phyloP scores from a whole-genome alignment of 352 stramenopile species.

The Phytopythium cucurbitacearum region DNA sequence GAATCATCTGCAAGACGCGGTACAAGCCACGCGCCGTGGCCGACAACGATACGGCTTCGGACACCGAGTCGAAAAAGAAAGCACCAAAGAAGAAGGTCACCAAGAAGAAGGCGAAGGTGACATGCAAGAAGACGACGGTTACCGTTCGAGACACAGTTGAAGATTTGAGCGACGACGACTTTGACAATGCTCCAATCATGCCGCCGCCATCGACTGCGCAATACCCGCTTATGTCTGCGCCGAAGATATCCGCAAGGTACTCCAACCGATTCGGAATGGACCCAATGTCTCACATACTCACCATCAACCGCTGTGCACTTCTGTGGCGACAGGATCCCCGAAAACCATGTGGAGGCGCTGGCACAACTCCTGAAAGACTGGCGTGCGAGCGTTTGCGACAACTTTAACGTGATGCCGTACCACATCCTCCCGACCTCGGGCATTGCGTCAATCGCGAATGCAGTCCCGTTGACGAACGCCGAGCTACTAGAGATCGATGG shows the following conservation, averaged over 20 bases:
- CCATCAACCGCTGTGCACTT: background rate
- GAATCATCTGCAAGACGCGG: conserved; percentile 79
- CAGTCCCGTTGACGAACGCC: conserved; percentile 64
- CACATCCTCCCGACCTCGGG: conserved; percentile 79
- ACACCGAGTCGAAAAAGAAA: conserved; percentile 34
- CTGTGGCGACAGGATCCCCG: conserved; percentile 42
- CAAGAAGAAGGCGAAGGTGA: conserved; percentile 24
- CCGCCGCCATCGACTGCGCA: conserved; percentile 16
- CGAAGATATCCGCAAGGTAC: conserved; percentile 46
- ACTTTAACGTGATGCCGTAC: conserved; percentile 84
- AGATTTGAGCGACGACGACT: conserved; percentile 63
- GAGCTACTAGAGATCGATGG: conserved; percentile 82
- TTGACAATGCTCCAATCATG: conserved; percentile 45
- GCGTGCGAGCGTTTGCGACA: conserved; percentile 83
- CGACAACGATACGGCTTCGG: conserved; percentile 12
- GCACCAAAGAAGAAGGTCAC: conserved; percentile 18
- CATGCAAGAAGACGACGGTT: too few relatives aligned
- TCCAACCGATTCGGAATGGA: conserved; percentile 1
- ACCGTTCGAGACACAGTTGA: conserved; percentile 35
- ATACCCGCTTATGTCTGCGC: conserved; percentile 52
- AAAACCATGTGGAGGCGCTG: conserved; percentile 62
- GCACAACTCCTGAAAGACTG: conserved; percentile 84
- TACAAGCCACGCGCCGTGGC: conserved; percentile 27
- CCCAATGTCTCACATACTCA: background rate
- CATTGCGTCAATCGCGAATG: conserved; percentile 79